Evolutionary conservation across 2,329 filamentous ascomycete genomes (phyloP).

Genomic region (Ophiosphaerella narmari): DNA sequence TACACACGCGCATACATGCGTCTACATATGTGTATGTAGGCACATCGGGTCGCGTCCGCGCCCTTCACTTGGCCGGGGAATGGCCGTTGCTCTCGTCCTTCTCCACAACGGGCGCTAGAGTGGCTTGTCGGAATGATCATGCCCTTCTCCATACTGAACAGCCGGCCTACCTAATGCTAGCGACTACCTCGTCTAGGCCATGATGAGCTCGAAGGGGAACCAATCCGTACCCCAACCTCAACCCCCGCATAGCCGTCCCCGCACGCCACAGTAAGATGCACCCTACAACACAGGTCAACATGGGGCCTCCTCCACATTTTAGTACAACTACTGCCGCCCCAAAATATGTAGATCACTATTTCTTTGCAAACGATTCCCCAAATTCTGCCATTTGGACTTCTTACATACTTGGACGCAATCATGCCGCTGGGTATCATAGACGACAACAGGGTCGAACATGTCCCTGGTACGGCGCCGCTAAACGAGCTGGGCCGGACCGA

Average conservation of each 20-base stretch:
- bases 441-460: constrained; percentile 28
- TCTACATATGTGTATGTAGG: no score
- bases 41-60: no score
- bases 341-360: neutral
- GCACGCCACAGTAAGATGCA: constrained; percentile 8
- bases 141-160: no score
- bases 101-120: no score
- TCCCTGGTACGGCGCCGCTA: constrained; percentile 29
- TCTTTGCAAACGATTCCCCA: neutral
- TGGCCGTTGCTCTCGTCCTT: no score
- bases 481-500: constrained; percentile 22
- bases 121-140: no score
- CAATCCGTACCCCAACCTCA: neutral
- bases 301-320: constrained; percentile 14
- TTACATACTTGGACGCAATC: constrained; percentile 1
- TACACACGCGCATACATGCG: no score
- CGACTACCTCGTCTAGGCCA: no score
- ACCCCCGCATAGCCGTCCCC: constrained; percentile 4
- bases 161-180: no score
- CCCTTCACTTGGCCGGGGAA: no score
- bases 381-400: no score
- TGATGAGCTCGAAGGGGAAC: no score
- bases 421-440: constrained; percentile 30
- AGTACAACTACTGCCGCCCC: neutral
- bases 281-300: constrained; percentile 6